Conservation (phyloP, 2,329 filamentous ascomycete genomes). For the Emergomyces africanus region DNA sequence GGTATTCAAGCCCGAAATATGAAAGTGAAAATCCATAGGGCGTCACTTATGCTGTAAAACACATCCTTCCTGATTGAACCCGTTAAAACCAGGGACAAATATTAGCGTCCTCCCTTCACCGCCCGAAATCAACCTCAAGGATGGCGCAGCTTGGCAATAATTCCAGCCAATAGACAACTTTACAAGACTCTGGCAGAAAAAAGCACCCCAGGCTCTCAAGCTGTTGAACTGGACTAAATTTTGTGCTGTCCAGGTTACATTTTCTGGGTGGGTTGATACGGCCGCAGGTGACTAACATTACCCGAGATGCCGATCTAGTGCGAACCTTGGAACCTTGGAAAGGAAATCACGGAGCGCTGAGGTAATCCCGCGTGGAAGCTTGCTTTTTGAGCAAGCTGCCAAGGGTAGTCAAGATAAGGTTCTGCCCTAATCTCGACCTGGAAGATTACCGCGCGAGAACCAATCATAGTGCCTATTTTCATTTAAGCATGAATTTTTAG, state of each 20-base stretch:
- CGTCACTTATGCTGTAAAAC: not conserved
- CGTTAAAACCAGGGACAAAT: too few relatives aligned
- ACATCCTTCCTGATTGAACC: too few relatives aligned
- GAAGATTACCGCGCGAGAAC: not conserved
- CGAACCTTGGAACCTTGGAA: not conserved
- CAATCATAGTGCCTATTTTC: not conserved
- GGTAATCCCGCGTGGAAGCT: not conserved
- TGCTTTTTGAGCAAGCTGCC: not conserved
- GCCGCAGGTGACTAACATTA: not conserved
- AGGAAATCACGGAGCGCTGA: too few relatives aligned
- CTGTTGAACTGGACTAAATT: not conserved
- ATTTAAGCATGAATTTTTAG: not conserved
- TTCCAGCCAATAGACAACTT: not conserved
- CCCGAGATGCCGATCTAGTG: not conserved
- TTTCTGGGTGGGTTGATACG: not conserved
- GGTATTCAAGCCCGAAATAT: not conserved
- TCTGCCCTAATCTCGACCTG: not conserved
- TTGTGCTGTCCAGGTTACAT: not conserved
- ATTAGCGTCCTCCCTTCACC: not conserved
- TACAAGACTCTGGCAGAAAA: not conserved
- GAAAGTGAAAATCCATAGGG: not conserved
- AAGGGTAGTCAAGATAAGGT: not conserved
- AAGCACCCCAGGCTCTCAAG: not conserved
- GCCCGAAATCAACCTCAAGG: not conserved
- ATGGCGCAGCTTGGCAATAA: not conserved